A percentile compares a stretch with the other conserved stretches of the same genome.
These are phyloP conservation scores for Peronospora destructor DNA, from an alignment of 352 stramenopile species.

Conservation along the genomic window DNA sequence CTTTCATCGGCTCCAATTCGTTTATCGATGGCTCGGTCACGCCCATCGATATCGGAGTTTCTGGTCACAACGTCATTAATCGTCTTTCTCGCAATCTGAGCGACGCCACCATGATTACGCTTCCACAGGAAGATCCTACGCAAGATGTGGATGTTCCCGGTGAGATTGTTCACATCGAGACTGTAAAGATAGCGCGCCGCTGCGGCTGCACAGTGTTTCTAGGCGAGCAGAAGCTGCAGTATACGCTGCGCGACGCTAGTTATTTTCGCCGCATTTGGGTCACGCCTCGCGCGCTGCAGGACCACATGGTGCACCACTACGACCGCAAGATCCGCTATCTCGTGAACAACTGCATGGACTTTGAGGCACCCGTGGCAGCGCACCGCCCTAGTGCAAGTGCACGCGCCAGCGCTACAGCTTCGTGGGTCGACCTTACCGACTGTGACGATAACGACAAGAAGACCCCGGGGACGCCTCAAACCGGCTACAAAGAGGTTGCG, in stretches of 20 bases:
- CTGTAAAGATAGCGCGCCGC: slow-evolving; percentile 39
- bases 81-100: slow-evolving; percentile 30
- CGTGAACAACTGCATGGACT: slow-evolving; percentile 50
- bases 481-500: slow-evolving; percentile 32
- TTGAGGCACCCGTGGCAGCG: slow-evolving; percentile 28
- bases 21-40: slow-evolving; percentile 11
- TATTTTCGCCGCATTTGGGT: slow-evolving; percentile 69
- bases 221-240: slow-evolving; percentile 64
- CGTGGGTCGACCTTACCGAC: slow-evolving; percentile 27
- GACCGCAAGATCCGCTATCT: slow-evolving; percentile 62
- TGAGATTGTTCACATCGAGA: slow-evolving; percentile 66
- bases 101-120: slow-evolving; percentile 32
- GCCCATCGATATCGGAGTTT: slow-evolving; percentile 18
- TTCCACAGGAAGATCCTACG: slow-evolving; percentile 36
- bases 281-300: slow-evolving; percentile 47
- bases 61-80: slow-evolving; percentile 23
- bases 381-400: slow-evolving; percentile 20
- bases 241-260: slow-evolving; percentile 54
- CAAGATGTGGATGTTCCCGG: slow-evolving; percentile 66
- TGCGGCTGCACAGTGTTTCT: slow-evolving; percentile 61
- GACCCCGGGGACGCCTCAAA: slow-evolving; percentile 13
- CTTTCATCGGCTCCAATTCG: slow-evolving; percentile 18
- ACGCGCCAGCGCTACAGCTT: slow-evolving; percentile 11
- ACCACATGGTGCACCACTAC: slow-evolving; percentile 83
- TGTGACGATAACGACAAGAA: slow-evolving; percentile 7